These are phyloP conservation scores for Endothia cerciana DNA, from an alignment of 2,329 filamentous ascomycete species.

Conservation along the genomic window DNA sequence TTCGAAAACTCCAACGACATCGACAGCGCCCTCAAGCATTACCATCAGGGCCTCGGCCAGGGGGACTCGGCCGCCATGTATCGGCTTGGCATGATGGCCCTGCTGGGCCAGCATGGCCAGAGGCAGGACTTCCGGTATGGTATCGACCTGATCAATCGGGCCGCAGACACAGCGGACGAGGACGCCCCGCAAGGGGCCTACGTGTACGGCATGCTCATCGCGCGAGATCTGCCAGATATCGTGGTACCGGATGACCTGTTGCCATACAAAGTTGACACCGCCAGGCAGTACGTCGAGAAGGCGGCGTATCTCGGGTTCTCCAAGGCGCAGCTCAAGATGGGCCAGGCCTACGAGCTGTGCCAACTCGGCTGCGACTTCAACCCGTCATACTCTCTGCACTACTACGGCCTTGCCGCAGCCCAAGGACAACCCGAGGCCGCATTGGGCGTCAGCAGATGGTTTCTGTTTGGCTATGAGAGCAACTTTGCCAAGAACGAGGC, in stretches of 20 bases:
- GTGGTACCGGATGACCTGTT: slow-evolving; percentile 72
- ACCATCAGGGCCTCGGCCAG: slow-evolving; percentile 76
- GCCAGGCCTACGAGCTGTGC: slow-evolving; percentile 91
- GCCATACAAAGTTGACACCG: slow-evolving; percentile 70
- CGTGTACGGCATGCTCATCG: slow-evolving; percentile 92
- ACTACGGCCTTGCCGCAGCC: slow-evolving; percentile 88
- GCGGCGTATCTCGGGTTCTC: slow-evolving; percentile 94
- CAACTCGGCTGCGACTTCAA: slow-evolving; percentile 94
- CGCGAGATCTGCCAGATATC: slow-evolving; percentile 89
- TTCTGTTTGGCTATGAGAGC: slow-evolving; percentile 90
- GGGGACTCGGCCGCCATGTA: slow-evolving; percentile 86
- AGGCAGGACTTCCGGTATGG: slow-evolving; percentile 78
- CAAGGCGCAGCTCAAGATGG: slow-evolving; percentile 97
- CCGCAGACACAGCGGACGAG: slow-evolving; percentile 88
- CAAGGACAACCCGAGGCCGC: slow-evolving; percentile 94
- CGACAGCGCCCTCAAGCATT: slow-evolving; percentile 87
- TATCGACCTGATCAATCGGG: slow-evolving; percentile 79
- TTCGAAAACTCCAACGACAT: slow-evolving; percentile 95
- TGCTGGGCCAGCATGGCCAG: slow-evolving; percentile 92
- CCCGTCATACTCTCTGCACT: slow-evolving; percentile 88
- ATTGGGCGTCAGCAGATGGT: slow-evolving; percentile 98
- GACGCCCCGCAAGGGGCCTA: slow-evolving; percentile 97
- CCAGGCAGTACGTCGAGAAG: slow-evolving; percentile 91
- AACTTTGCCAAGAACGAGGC: slow-evolving; percentile 96
- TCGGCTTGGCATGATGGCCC: slow-evolving; percentile 94